Evolutionary conservation across 2,329 filamentous ascomycete genomes (phyloP).

Genomic region (Ascochyta clinopodiicola): DNA sequence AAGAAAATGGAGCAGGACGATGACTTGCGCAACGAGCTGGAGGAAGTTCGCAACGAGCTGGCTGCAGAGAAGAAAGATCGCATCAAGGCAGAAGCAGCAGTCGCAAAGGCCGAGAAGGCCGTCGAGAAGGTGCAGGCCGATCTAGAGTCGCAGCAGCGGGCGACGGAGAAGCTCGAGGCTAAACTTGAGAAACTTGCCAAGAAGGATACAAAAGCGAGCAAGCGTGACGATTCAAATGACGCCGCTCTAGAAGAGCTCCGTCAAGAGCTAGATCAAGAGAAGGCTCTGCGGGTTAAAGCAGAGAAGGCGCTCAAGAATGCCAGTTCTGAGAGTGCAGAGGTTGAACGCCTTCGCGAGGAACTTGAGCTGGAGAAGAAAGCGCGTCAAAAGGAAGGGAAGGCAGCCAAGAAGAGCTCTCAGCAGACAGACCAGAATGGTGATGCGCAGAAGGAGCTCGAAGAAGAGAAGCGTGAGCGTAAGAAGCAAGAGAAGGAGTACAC

Average conservation of each 20-base stretch:
- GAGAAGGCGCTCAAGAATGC: slow-evolving; percentile 46
- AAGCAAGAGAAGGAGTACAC: slow-evolving; percentile 61
- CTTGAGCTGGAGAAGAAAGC: slow-evolving; percentile 53
- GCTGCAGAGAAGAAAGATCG: slow-evolving; percentile 55
- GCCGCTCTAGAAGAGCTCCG: slow-evolving; percentile 42
- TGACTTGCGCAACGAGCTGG: slow-evolving; percentile 53
- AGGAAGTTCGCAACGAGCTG: slow-evolving; percentile 55
- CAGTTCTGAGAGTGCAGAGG: slow-evolving; percentile 28
- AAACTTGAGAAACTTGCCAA: slow-evolving; percentile 45
- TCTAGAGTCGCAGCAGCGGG: slow-evolving; percentile 41
- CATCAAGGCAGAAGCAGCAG: slow-evolving; percentile 48
- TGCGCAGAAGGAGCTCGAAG: slow-evolving; percentile 58
- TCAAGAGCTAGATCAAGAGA: slow-evolving; percentile 53
- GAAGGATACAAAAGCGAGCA: slow-evolving; percentile 44
- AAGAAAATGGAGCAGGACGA: slow-evolving; percentile 58
- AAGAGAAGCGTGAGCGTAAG: slow-evolving; percentile 59
- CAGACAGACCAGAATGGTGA: slow-evolving; percentile 55
- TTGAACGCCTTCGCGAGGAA: slow-evolving; percentile 40
- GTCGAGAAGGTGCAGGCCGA: slow-evolving; percentile 41
- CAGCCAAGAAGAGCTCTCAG: slow-evolving; percentile 46
- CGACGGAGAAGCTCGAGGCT: slow-evolving; percentile 37
- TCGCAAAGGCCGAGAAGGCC: slow-evolving; percentile 48
- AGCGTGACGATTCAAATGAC: slow-evolving; percentile 43
- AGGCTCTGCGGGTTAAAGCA: slow-evolving; percentile 34
- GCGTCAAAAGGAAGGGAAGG: slow-evolving; percentile 41